Evolutionary conservation across 306 rosid genomes (phyloP).

Genomic region (Fagus crenata): DNA sequence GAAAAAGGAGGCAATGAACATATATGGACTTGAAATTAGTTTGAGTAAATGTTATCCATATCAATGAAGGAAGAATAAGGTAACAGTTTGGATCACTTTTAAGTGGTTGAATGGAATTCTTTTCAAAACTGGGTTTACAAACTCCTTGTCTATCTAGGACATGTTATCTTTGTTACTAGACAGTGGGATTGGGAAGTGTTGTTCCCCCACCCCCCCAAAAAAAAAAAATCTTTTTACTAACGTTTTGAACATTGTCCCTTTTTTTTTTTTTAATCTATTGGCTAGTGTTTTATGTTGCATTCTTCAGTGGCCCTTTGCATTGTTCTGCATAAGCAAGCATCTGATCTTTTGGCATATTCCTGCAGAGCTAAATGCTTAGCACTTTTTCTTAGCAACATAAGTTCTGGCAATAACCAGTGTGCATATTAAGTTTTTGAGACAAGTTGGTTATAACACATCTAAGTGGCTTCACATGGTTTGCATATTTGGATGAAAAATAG

Average conservation of each 20-base stretch:
- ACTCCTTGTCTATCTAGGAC: neutral
- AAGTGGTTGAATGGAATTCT: no score
- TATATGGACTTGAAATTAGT: neutral
- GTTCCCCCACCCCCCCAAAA: neutral
- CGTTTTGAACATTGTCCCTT: neutral
- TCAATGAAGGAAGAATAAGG: neutral
- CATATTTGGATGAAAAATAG: slow-evolving; percentile 22
- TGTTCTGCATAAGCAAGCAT: neutral
- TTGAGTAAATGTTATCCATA: neutral
- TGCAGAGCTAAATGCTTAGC: neutral
- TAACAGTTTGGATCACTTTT: neutral
- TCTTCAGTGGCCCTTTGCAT: neutral
- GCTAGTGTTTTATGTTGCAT: neutral
- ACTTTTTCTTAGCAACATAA: neutral
- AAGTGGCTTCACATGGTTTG: slow-evolving; percentile 11
- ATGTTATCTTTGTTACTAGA: neutral
- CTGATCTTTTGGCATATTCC: neutral
- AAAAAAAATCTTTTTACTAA: neutral
- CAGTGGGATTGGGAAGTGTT: neutral
- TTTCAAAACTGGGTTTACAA: no score
- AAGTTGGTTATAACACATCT: neutral
- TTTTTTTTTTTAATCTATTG: neutral
- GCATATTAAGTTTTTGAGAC: slow-evolving; percentile 13
- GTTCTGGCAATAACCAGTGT: neutral
- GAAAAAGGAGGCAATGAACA: neutral